These are phyloP conservation scores for Didymosphaeria variabile DNA, from an alignment of 2,329 filamentous ascomycete genomes.

Conservation along the genomic window DNA sequence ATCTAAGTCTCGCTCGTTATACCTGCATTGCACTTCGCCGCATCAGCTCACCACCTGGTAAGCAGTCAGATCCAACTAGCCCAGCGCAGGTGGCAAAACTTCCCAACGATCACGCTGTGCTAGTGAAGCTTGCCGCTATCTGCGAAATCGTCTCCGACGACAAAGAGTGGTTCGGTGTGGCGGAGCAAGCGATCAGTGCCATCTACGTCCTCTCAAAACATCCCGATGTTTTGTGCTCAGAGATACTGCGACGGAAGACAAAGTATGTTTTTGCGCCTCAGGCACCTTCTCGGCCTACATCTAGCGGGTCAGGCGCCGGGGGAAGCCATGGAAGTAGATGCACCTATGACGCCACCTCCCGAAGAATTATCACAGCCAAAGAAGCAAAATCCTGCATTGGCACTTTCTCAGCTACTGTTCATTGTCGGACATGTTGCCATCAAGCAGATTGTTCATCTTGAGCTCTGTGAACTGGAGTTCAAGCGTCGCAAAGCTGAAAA, in stretches of 20 bases:
- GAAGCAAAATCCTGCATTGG: slow-evolving; percentile 74
- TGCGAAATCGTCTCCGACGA: slow-evolving; percentile 86
- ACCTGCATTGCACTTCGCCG: slow-evolving; percentile 92
- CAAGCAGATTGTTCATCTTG: slow-evolving; percentile 98
- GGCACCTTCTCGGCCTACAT: slow-evolving; percentile 47
- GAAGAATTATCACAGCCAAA: slow-evolving; percentile 38
- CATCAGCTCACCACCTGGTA: slow-evolving; percentile 77
- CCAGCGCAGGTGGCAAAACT: slow-evolving; percentile 72
- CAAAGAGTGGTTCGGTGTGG: slow-evolving; percentile 93
- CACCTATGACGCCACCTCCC: slow-evolving; percentile 24
- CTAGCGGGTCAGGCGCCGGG: slow-evolving; percentile 43
- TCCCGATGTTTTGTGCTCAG: slow-evolving; percentile 90
- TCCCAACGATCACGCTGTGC: slow-evolving; percentile 89
- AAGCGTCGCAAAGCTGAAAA: slow-evolving; percentile 94
- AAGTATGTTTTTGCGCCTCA: slow-evolving; percentile 77
- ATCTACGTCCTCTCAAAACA: slow-evolving; percentile 96
- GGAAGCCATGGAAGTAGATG: slow-evolving; percentile 35
- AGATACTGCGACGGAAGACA: slow-evolving; percentile 87
- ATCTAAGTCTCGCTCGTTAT: slow-evolving; percentile 90
- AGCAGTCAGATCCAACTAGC: slow-evolving; percentile 71
- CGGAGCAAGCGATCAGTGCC: slow-evolving; percentile 94
- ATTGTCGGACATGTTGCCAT: slow-evolving; percentile 96
- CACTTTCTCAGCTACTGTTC: slow-evolving; percentile 89
- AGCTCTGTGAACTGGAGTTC: slow-evolving; percentile 97
- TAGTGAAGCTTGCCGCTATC: slow-evolving; percentile 81